These are phyloP conservation scores for Epichloe bromicola DNA, from an alignment of 2,329 filamentous ascomycete genomes.

Conservation along the genomic window DNA sequence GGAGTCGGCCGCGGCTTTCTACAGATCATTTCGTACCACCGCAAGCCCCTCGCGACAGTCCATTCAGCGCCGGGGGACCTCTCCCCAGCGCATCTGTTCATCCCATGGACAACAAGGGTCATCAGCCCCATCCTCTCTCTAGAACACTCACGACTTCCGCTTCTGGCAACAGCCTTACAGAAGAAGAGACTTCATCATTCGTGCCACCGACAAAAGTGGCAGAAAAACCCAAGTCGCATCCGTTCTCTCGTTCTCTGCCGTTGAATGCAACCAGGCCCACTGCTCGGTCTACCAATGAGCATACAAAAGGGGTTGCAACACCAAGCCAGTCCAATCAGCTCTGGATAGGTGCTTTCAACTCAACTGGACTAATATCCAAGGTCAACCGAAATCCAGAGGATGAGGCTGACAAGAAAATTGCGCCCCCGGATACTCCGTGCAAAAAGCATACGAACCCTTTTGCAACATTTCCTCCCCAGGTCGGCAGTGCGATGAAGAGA, in stretches of 20 bases:
- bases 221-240: slow-evolving; percentile 18
- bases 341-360: slow-evolving; percentile 76
- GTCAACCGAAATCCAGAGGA: slow-evolving; percentile 75
- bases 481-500: slow-evolving; percentile 50
- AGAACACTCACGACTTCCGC: slow-evolving; percentile 78
- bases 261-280: slow-evolving; percentile 25
- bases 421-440: slow-evolving; percentile 93
- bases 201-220: slow-evolving; percentile 16
- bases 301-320: slow-evolving; percentile 26
- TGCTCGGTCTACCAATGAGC: slow-evolving; percentile 16
- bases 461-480: slow-evolving; percentile 48
- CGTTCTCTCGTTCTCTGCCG: slow-evolving; percentile 26
- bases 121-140: slow-evolving; percentile 70
- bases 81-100: slow-evolving; percentile 42
- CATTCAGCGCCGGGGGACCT: slow-evolving; percentile 45
- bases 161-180: slow-evolving; percentile 62
- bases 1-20: slow-evolving; percentile 60
- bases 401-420: slow-evolving; percentile 42
- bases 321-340: slow-evolving; percentile 44
- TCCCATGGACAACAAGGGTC: slow-evolving; percentile 27
- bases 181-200: slow-evolving; percentile 49
- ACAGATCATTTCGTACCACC: slow-evolving; percentile 65
- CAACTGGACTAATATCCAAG: slow-evolving; percentile 89
- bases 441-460: slow-evolving; percentile 68
- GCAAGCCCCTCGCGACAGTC: slow-evolving; percentile 44